phyloP scores from a whole-genome alignment of 306 rosid genomes.

The Mimosa bimucronata region DNA sequence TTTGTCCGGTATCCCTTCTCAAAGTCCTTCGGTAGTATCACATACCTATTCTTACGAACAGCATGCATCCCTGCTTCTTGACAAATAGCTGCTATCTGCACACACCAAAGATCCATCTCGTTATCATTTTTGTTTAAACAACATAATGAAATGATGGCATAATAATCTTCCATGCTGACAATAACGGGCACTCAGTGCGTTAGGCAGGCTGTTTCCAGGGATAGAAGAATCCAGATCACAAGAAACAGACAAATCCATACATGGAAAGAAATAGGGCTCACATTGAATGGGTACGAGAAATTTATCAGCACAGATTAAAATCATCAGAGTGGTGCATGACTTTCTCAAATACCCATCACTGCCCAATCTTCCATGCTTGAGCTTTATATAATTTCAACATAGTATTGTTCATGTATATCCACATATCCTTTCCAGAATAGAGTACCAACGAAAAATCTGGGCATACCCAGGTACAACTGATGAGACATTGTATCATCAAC shows the following conservation, averaged over 20 bases:
- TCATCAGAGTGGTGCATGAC: slow-evolving; percentile 98
- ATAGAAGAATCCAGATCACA: too few species aligned
- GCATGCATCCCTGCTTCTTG: slow-evolving; percentile 99
- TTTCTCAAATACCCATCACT: slow-evolving; percentile 62
- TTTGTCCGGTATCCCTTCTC: slow-evolving; percentile 98
- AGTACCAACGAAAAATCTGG: too few species aligned
- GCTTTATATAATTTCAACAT: background rate
- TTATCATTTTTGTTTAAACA: background rate
- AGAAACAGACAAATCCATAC: slow-evolving; percentile 21
- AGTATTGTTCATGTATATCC: background rate
- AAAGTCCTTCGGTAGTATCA: slow-evolving; percentile 97
- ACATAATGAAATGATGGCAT: background rate
- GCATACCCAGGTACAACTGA: background rate
- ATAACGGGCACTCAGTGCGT: too few species aligned
- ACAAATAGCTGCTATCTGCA: slow-evolving; percentile 92
- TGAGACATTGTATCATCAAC: background rate
- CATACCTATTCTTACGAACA: slow-evolving; percentile 92
- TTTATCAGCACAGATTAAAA: slow-evolving; percentile 64
- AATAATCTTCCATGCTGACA: background rate
- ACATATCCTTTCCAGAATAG: background rate
- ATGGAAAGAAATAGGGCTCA: slow-evolving; percentile 38
- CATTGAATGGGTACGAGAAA: slow-evolving; percentile 70
- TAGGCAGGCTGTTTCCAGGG: too few species aligned
- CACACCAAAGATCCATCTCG: slow-evolving; percentile 14
- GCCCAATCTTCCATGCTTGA: slow-evolving; percentile 34